Base-by-base conservation (phyloP, 176 grass and related monocot genomes). In the Triticum urartu region DNA sequence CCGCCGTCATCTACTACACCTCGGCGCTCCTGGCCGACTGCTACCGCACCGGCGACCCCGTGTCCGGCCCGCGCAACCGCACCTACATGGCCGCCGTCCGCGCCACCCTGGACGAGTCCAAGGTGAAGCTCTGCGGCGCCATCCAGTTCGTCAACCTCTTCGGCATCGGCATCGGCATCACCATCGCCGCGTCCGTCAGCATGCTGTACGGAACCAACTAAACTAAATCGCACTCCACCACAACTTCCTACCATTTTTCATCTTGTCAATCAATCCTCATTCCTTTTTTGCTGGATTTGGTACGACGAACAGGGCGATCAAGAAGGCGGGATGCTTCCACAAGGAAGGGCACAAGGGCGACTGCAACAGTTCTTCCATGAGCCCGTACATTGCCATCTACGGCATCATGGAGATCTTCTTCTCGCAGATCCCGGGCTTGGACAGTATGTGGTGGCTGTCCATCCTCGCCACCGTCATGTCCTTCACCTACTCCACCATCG, bases 71-170 rank as follows among this genome's bases (percentile, higher is more conserved):
- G 42, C 93, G 93, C 83, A 95, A 95, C 83, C 92, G 90, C 63
- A 91, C 88, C 59, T 95, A 95, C 90, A 95, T 95, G 76, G 90
- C 90, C 69, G 90, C 88, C 45, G 93, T 95, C 60, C 93, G 83
- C 15, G 79, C 90, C 79, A 89, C 81, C 86, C 93, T 95, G 18
- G 93, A 88, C 78, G 81, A 45, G 62, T 21, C 47, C 61, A 79
- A 71, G 82, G 82, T 84, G 39, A 43, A 42, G 48, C 81, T 87
- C 68, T 87, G 86, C 68, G 86, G 86, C 68, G 68, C 60, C 26
- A 75, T 87, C 39, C 86, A 87, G 68, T 74, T 81, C 68, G 59
- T 59, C 25, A 87, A 87, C 38, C 72, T 74, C 58, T 80, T 64
- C 70, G 79, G 86, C 59, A 33, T 84, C 82, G 40, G 58, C 82